These are phyloP conservation scores for Coemansia sp. DNA, from an alignment of 192 early-diverging fungal species.

Conservation along the genomic window DNA sequence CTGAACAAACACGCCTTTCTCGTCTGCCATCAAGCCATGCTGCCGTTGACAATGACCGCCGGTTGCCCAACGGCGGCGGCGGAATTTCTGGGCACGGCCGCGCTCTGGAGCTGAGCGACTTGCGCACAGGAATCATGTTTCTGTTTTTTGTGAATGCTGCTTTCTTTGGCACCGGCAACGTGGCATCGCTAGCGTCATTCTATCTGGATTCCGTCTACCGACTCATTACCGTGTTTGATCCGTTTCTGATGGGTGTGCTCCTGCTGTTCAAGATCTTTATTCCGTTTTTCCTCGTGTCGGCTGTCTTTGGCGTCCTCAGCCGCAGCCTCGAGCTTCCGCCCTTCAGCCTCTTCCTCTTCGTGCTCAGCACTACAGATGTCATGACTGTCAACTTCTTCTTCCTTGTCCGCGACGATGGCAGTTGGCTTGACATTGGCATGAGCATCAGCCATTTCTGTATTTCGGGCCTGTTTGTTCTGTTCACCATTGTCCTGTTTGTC, in stretches of 20 bases:
- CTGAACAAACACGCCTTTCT: constrained; percentile 38
- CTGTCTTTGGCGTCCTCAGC: constrained; percentile 77
- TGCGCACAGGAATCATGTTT: constrained; percentile 70
- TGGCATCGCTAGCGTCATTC: constrained; percentile 85
- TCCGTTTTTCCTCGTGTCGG: constrained; percentile 91
- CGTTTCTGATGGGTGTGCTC: constrained; percentile 84
- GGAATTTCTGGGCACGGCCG: constrained; percentile 27
- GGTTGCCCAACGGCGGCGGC: not conserved
- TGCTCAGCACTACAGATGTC: constrained; percentile 84
- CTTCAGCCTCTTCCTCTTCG: constrained; percentile 84
- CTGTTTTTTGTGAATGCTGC: constrained; percentile 89
- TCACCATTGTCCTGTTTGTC: constrained; percentile 84
- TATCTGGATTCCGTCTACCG: constrained; percentile 86
- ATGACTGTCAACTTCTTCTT: constrained; percentile 98
- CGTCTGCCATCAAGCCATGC: constrained; percentile 17
- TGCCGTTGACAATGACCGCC: not conserved
- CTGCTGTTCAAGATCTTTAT: constrained; percentile 88
- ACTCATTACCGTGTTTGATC: constrained; percentile 86
- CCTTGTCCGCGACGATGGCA: constrained; percentile 85
- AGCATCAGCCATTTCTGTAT: constrained; percentile 96
- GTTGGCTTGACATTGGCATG: constrained; percentile 96
- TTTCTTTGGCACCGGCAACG: constrained; percentile 97
- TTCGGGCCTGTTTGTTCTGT: constrained; percentile 86
- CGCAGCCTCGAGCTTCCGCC: constrained; percentile 77
- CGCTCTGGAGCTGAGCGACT: constrained; percentile 58